Conservation (phyloP, 441 rosid genomes). For the Pelargonium hybrid region DNA sequence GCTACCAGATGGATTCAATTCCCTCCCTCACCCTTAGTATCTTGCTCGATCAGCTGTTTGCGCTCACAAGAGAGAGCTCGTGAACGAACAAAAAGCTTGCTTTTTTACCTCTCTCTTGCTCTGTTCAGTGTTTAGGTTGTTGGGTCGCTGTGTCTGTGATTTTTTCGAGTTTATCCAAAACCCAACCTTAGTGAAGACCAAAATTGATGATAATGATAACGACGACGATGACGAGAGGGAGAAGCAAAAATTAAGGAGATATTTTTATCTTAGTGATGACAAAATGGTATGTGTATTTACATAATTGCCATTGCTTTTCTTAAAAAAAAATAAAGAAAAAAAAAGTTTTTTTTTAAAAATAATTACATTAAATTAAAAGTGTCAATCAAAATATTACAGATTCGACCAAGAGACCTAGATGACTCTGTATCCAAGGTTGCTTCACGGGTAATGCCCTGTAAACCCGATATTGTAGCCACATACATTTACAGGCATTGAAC, state of each 20-base stretch:
- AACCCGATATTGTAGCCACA: too few relatives aligned
- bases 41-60: too few relatives aligned
- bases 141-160: background rate
- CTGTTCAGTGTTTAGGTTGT: background rate
- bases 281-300: background rate
- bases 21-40: background rate
- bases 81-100: background rate
- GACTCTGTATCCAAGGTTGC: too few relatives aligned
- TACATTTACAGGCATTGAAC: too few relatives aligned
- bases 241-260: background rate
- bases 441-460: too few relatives aligned
- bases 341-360: too few relatives aligned
- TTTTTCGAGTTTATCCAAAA: background rate
- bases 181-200: conserved; percentile 3
- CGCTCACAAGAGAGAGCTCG: too few relatives aligned
- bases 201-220: background rate
- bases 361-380: too few relatives aligned
- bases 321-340: too few relatives aligned
- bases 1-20: background rate
- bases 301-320: background rate
- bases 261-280: background rate
- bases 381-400: too few relatives aligned
- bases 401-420: too few relatives aligned
- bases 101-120: background rate
- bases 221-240: background rate